A percentile compares a stretch with the other conserved stretches of the same genome.
These are phyloP conservation scores for Acanthamoeba polyphaga DNA, from an alignment of 208 protist genomes.

Conservation along the genomic window DNA sequence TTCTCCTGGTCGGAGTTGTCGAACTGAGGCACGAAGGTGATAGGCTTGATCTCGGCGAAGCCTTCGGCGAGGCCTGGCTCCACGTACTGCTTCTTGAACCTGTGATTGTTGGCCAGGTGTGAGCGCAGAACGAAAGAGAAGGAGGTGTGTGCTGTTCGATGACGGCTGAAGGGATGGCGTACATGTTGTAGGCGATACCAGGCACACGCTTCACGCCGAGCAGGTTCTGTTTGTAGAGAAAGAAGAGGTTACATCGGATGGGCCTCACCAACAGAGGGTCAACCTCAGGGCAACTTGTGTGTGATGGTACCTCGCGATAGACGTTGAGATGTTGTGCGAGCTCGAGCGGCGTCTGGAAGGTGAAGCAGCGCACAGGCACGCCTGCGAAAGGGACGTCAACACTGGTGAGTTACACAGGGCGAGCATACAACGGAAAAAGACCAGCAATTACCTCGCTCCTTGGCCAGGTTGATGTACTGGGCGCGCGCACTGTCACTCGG, in stretches of 20 bases:
- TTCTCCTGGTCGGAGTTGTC: constrained; percentile 31
- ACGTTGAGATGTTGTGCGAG: constrained; percentile 71
- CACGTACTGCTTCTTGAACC: constrained; percentile 40
- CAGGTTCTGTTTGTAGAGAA: background rate
- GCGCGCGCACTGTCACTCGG: background rate
- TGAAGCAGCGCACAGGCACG: constrained; percentile 72
- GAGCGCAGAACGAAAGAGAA: background rate
- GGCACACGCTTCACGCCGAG: constrained; percentile 8
- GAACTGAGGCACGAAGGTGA: constrained; percentile 74
- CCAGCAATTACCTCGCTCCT: background rate
- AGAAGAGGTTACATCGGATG: background rate
- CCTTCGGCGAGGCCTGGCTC: constrained; percentile 51
- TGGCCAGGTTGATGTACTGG: constrained; percentile 54
- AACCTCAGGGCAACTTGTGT: no score
- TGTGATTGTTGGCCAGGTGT: background rate
- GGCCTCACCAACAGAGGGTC: background rate
- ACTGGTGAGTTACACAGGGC: no score
- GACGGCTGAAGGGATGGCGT: background rate
- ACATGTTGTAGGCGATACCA: constrained; percentile 34
- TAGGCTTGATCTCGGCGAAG: constrained; percentile 76
- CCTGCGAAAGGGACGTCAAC: background rate
- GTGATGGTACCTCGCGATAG: constrained; percentile 47
- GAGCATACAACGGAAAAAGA: no score
- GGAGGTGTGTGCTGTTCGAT: background rate
- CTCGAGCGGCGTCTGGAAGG: constrained; percentile 20